These are phyloP conservation scores for Trichosporon sp. DNA, from an alignment of 1,284 basidiomycete genomes.

Conservation along the genomic window DNA sequence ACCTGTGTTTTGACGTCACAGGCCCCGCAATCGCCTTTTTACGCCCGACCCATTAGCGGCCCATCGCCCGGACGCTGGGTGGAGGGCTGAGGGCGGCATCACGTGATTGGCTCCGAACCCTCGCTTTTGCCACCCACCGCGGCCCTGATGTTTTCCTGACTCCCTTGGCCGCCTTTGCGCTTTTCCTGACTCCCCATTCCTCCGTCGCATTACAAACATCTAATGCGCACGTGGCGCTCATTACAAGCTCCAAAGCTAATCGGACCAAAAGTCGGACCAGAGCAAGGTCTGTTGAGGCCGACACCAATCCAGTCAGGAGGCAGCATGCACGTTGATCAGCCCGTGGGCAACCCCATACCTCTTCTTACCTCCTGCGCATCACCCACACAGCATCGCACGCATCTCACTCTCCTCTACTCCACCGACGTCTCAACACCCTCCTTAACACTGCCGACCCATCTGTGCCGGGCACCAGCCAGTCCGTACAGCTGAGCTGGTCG, in stretches of 20 bases:
- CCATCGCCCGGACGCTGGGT: not conserved
- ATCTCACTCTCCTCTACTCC: slow-evolving; percentile 1
- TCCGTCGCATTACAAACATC: not conserved
- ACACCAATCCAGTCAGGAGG: not conserved
- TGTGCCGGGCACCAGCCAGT: slow-evolving; percentile 5
- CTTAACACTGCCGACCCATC: not conserved
- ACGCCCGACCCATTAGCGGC: not conserved
- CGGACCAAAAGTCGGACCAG: slow-evolving; percentile 2
- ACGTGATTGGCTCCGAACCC: not conserved
- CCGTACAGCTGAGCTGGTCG: slow-evolving; percentile 10
- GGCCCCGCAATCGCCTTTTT: not conserved
- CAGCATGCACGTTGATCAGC: not conserved
- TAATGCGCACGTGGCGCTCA: not conserved
- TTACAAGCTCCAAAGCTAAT: not conserved
- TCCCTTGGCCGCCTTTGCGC: not conserved
- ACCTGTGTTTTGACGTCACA: not conserved
- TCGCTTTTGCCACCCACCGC: not conserved
- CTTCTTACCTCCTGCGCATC: not conserved
- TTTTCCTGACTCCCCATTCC: not conserved
- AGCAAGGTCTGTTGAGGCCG: not conserved
- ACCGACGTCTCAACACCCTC: not conserved
- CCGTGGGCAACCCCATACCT: not conserved
- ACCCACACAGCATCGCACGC: not conserved
- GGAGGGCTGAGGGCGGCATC: not conserved
- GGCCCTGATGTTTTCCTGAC: not conserved